Evolutionary conservation across 164 flowering plant genomes (phyloP).

Genomic region (Berberis thunbergii): DNA sequence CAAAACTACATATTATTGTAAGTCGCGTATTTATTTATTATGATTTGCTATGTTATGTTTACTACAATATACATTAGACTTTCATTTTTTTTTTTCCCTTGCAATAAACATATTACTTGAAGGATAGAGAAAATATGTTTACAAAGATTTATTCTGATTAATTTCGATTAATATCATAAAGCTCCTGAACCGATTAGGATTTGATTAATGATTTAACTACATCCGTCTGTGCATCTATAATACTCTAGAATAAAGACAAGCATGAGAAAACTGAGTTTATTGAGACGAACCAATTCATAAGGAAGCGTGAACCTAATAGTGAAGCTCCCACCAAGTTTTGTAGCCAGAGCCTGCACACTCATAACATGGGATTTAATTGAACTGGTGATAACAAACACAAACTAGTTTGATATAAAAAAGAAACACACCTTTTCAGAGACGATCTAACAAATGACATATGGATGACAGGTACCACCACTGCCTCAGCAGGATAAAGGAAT

Average conservation of each 20-base stretch:
- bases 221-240: not conserved
- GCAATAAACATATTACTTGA: too few relatives aligned
- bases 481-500: slow-evolving; percentile 82
- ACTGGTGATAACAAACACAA: not conserved
- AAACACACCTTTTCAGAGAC: slow-evolving; percentile 59
- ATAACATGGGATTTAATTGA: not conserved
- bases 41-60: too few relatives aligned
- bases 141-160: too few relatives aligned
- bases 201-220: not conserved
- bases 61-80: too few relatives aligned
- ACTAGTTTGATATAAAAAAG: not conserved
- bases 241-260: not conserved
- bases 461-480: slow-evolving; percentile 81
- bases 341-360: slow-evolving; percentile 76
- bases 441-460: slow-evolving; percentile 64
- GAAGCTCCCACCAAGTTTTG: slow-evolving; percentile 82
- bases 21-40: too few relatives aligned
- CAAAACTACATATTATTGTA: too few relatives aligned
- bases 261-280: not conserved
- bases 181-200: too few relatives aligned
- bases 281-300: slow-evolving; percentile 61
- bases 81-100: too few relatives aligned
- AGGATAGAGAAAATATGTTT: too few relatives aligned
- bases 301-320: slow-evolving; percentile 48
- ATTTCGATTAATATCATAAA: too few relatives aligned